Conservation (phyloP, 257 asterid genomes). For the Penstemon barbatus region DNA sequence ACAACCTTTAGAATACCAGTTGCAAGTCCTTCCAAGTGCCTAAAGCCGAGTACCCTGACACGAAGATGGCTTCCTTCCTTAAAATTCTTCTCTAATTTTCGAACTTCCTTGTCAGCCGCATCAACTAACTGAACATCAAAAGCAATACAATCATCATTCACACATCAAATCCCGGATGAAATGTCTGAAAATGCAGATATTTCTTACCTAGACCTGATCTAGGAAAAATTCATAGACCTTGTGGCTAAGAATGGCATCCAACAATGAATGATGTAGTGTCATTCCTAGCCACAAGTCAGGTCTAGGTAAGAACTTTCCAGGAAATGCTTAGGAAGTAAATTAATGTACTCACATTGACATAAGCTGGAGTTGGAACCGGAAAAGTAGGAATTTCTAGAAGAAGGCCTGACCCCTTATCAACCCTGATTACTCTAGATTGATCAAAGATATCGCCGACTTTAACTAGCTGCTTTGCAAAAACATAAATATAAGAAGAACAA, state of each 20-base stretch:
- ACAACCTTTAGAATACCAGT: conserved; percentile 77
- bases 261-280: too few species aligned
- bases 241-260: too few species aligned
- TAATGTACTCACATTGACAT: conserved; percentile 70
- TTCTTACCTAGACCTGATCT: too few species aligned
- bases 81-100: conserved; percentile 70
- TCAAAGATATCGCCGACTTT: conserved; percentile 85
- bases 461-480: conserved; percentile 63
- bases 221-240: not conserved
- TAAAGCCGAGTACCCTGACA: conserved; percentile 81
- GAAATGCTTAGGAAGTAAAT: not conserved
- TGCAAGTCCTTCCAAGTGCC: conserved; percentile 94
- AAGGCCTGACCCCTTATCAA: conserved; percentile 82
- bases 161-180: conserved; percentile 13
- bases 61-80: conserved; percentile 80
- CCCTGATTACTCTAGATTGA: conserved; percentile 73
- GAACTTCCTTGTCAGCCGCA: conserved; percentile 75
- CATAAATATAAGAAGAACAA: conserved; percentile 26
- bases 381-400: conserved; percentile 73
- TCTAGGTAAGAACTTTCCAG: too few species aligned
- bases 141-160: conserved; percentile 21
- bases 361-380: conserved; percentile 84
- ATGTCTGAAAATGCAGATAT: not conserved
- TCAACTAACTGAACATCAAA: conserved; percentile 56
- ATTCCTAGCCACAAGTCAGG: too few species aligned